These are phyloP conservation scores for Leccinum rimulosum DNA, from an alignment of 768 basidiomycete species.

Conservation along the genomic window DNA sequence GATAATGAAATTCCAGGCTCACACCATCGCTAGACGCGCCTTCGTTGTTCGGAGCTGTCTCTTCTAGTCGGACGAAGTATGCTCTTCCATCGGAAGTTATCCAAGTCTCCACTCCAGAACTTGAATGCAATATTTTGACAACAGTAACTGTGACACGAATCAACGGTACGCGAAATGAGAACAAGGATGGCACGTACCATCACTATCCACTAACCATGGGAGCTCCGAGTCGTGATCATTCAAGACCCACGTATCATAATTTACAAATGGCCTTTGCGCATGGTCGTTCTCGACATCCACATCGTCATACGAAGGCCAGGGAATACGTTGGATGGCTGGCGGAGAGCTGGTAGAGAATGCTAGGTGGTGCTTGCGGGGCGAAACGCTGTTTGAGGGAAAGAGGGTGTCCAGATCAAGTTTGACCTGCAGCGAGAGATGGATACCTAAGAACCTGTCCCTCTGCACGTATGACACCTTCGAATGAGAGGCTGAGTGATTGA, in stretches of 20 bases:
- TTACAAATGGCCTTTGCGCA: conserved; percentile 35
- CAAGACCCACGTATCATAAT: conserved; percentile 70
- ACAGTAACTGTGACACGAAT: conserved; percentile 51
- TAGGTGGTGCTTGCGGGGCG: conserved; percentile 66
- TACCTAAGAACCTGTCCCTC: conserved; percentile 76
- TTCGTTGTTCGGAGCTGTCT: conserved; percentile 27
- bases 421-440: conserved; percentile 1
- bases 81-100: conserved; percentile 81
- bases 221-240: conserved; percentile 53
- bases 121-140: conserved; percentile 55
- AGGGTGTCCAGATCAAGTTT: conserved; percentile 1
- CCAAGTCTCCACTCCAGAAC: conserved; percentile 73
- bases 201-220: conserved; percentile 70
- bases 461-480: conserved; percentile 80
- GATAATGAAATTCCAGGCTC: conserved; percentile 12
- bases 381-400: conserved; percentile 49
- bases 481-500: conserved; percentile 63
- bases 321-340: conserved; percentile 77
- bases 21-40: conserved; percentile 53
- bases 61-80: conserved; percentile 70
- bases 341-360: conserved; percentile 74
- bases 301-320: conserved; percentile 65
- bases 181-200: conserved; percentile 47
- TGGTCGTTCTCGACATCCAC: conserved; percentile 35
- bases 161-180: background rate